A percentile compares a stretch with the other conserved stretches of the same genome.
Conservation (phyloP, 495 filamentous ascomycete genomes). For the Parachaetomium inaequale region DNA sequence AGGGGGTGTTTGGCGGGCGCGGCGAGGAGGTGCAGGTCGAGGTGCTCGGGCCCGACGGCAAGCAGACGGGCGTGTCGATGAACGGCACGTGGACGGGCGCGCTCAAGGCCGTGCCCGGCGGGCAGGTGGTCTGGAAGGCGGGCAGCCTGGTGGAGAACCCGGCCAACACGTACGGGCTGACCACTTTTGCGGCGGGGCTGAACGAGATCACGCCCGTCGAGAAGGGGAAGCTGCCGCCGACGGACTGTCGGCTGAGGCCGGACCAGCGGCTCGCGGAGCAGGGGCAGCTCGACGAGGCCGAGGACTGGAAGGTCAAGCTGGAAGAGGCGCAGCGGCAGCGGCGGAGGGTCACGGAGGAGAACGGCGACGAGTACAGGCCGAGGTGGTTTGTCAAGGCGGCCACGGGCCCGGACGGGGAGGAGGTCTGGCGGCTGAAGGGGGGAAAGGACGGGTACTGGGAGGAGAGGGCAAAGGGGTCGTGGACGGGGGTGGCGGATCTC, state of each 20-base stretch:
- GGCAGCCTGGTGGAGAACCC: slow-evolving; percentile 73
- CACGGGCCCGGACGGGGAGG: slow-evolving; percentile 57
- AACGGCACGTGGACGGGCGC: slow-evolving; percentile 79
- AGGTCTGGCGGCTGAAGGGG: slow-evolving; percentile 73
- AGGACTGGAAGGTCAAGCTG: slow-evolving; percentile 73
- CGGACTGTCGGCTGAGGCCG: slow-evolving; percentile 79
- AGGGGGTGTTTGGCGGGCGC: slow-evolving; percentile 94
- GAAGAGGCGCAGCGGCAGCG: slow-evolving; percentile 82
- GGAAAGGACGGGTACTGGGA: slow-evolving; percentile 94
- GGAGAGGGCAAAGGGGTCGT: slow-evolving; percentile 63
- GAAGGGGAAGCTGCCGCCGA: slow-evolving; percentile 64
- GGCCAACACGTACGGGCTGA: slow-evolving; percentile 77
- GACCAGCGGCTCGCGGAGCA: slow-evolving; percentile 87
- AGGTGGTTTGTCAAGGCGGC: slow-evolving; percentile 74
- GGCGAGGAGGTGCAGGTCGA: slow-evolving; percentile 84
- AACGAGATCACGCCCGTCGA: slow-evolving; percentile 88
- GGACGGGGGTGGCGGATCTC: slow-evolving; percentile 67
- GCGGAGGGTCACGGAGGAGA: slow-evolving; percentile 69
- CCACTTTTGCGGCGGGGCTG: slow-evolving; percentile 75
- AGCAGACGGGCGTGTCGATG: slow-evolving; percentile 58
- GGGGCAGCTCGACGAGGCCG: slow-evolving; percentile 77
- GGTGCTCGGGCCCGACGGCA: slow-evolving; percentile 61
- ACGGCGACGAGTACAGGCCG: slow-evolving; percentile 65
- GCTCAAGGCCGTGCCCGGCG: slow-evolving; percentile 59
- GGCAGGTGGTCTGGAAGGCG: slow-evolving; percentile 70